Evolutionary conservation across 2,329 filamentous ascomycete genomes (phyloP), one percentile per base, ranked within the genome.

Genomic region (Diaporthe aspalathi): DNA sequence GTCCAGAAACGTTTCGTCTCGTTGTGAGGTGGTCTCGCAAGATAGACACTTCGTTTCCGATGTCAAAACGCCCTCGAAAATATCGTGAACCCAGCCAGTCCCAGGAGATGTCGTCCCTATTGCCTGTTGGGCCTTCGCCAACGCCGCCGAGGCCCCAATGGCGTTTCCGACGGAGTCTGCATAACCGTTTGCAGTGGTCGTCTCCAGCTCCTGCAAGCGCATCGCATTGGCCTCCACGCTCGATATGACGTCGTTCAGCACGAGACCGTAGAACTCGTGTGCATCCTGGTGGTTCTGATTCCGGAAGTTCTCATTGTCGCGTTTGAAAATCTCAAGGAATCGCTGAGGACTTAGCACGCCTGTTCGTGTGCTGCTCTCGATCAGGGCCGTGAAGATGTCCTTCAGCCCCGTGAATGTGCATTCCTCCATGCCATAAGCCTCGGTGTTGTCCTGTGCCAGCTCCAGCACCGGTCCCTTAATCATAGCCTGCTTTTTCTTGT

Each of bases 251-350:
- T 97, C 93, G 80, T 99, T 99, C n/a, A 99, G 86, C 2, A 99
- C 87, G 40, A 98, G 85, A 72, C 97, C 97, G 76, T 98, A 90
- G 76, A 99, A 99, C 79, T 99, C 96, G 81, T 99, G 96, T 1
- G 96, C 96, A 80, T 99, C 96, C 80, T 99, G 96, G 81, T 99
- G 96, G 93, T 98, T 97, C 5, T 95, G 93, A 49, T 94, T 95
- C 71, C 94, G 91, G 78, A 99, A 99, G 92, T 97, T 95, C 81
- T 99, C 96, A 79, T 99, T 97, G 77, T 98, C 94, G 74, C 93
- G 90, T 78, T 95, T 94, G 78, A 99, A 90, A 32, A 98, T 95
- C 79, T 99, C 95, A 45, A 99, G 86, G 74, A 99, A 98, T 73
- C 95, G 92, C 77, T 95, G 92, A 1, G 96, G 96, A 78, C 95